A percentile compares a stretch with the other conserved stretches of the same genome.
These are phyloP conservation scores for Waltergamsia citrina DNA, from an alignment of 2,329 filamentous ascomycete genomes.

Conservation along the genomic window DNA sequence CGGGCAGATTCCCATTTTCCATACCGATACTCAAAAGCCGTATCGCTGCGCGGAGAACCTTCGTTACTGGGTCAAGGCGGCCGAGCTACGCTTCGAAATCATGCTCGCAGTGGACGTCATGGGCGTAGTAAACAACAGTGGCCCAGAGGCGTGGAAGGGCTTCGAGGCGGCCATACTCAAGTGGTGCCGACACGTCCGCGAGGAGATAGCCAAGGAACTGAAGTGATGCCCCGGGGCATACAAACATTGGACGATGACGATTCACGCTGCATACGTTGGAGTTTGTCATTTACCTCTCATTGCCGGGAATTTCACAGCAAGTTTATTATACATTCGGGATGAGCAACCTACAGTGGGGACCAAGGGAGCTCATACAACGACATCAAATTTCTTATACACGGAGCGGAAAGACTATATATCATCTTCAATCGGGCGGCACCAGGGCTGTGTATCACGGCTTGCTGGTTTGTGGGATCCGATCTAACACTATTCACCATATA, in stretches of 20 bases:
- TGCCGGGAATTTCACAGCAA: background rate
- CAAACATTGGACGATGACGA: slow-evolving; percentile 7
- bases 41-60: slow-evolving; percentile 92
- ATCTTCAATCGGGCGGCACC: no score
- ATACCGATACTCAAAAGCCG: slow-evolving; percentile 88
- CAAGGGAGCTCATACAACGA: no score
- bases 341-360: no score
- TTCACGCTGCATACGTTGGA: slow-evolving; percentile 6
- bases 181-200: slow-evolving; percentile 76
- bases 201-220: slow-evolving; percentile 70
- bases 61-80: slow-evolving; percentile 92
- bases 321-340: background rate
- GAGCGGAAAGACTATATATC: no score
- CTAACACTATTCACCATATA: no score
- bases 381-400: no score
- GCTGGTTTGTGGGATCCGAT: no score
- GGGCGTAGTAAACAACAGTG: slow-evolving; percentile 70
- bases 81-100: slow-evolving; percentile 88
- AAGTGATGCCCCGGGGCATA: slow-evolving; percentile 3
- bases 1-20: slow-evolving; percentile 79
- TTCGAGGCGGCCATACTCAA: slow-evolving; percentile 76
- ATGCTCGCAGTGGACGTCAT: slow-evolving; percentile 76
- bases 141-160: slow-evolving; percentile 61
- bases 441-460: no score
- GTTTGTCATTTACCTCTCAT: no score